Evolutionary conservation across 192 early-diverging fungal species (phyloP).

Genomic region (Rhizophlyctis rosea): DNA sequence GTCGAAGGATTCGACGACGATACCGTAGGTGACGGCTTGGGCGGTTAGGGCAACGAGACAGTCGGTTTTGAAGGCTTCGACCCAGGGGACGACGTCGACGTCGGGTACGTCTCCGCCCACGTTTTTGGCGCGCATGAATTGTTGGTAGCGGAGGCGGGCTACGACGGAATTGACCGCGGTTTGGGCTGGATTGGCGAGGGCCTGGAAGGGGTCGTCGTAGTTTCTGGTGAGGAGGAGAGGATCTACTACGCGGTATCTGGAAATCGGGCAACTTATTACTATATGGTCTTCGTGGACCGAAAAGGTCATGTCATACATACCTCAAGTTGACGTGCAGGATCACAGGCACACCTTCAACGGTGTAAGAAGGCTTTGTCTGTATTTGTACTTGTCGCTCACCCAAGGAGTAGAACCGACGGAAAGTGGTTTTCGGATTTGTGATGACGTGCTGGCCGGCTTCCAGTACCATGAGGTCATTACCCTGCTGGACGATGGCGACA

Average conservation of each 20-base stretch:
- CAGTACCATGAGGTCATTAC: conserved; percentile 35
- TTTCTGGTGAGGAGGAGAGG: conserved; percentile 36
- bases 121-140: conserved; percentile 49
- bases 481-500: conserved; percentile 42
- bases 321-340: conserved; percentile 44
- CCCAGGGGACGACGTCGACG: conserved; percentile 38
- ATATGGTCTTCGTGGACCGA: too few relatives aligned
- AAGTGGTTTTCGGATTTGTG: conserved; percentile 43
- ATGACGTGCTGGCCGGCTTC: conserved; percentile 52
- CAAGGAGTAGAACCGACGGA: conserved; percentile 45
- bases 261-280: too few relatives aligned
- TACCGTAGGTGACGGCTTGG: conserved; percentile 36
- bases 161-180: conserved; percentile 47
- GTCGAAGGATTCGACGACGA: conserved; percentile 43
- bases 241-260: conserved; percentile 43
- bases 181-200: conserved; percentile 45
- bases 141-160: conserved; percentile 39
- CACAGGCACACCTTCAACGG: conserved; percentile 44
- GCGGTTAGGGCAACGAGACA: conserved; percentile 37
- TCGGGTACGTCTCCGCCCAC: conserved; percentile 43
- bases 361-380: conserved; percentile 40
- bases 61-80: conserved; percentile 46
- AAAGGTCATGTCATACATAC: too few relatives aligned
- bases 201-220: conserved; percentile 45
- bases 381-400: conserved; percentile 45